These are phyloP conservation scores for Candida adriatica DNA, from an alignment of 805 yeast genomes.

Conservation along the genomic window DNA sequence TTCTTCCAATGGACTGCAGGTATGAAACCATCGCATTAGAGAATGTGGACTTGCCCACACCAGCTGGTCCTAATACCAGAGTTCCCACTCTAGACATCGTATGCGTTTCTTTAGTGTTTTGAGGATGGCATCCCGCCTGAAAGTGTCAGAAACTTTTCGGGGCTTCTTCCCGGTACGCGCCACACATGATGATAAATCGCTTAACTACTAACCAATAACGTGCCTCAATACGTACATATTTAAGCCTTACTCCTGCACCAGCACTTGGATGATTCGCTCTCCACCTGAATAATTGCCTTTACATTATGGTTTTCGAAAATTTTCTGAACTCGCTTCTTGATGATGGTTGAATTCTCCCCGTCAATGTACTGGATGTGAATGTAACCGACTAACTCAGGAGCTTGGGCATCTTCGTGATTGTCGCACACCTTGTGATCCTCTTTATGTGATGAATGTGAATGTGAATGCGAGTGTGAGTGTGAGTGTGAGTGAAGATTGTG, in stretches of 20 bases:
- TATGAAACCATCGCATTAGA: constrained; percentile 82
- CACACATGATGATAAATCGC: not conserved
- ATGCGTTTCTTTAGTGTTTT: not conserved
- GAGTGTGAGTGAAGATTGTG: constrained; percentile 2
- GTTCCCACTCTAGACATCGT: constrained; percentile 92
- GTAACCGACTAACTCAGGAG: constrained; percentile 53
- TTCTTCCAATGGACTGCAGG: constrained; percentile 84
- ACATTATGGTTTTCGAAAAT: constrained; percentile 44
- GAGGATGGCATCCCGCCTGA: too few relatives aligned
- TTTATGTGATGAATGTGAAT: constrained; percentile 4
- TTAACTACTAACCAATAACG: too few relatives aligned
- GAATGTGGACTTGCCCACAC: constrained; percentile 91
- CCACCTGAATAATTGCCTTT: constrained; percentile 60
- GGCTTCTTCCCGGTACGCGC: constrained; percentile 1
- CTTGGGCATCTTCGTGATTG: constrained; percentile 6
- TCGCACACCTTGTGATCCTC: constrained; percentile 1
- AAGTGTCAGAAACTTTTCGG: too few relatives aligned
- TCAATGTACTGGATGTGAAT: constrained; percentile 68
- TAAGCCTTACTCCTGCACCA: constrained; percentile 69
- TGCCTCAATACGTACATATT: not conserved
- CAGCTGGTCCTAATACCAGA: constrained; percentile 94
- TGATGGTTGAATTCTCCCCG: constrained; percentile 57
- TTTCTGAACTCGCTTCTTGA: constrained; percentile 53
- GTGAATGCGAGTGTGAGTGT: constrained; percentile 3
- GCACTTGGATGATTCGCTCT: constrained; percentile 53